Percentiles rank a stretch among this genome's conserved stretches.
phyloP scores from a whole-genome alignment of 176 grass and related monocot genomes.

The Panicum miliaceum region DNA sequence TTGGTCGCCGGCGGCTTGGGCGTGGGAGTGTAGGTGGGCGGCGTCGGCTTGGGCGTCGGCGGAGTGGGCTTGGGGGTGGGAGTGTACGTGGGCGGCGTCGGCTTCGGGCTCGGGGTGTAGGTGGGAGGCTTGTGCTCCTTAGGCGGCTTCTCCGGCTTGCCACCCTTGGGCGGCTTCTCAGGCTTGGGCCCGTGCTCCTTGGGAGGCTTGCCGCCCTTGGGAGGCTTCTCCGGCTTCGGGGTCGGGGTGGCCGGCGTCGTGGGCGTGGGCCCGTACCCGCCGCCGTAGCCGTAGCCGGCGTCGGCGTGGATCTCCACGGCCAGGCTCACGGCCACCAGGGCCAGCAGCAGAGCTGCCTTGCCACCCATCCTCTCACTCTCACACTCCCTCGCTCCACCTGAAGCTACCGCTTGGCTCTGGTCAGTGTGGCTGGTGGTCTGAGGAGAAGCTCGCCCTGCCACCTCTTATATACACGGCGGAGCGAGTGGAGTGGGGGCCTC shows the following conservation, averaged over 20 bases:
- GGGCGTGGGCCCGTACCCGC: conserved; percentile 46
- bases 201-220: conserved; percentile 36
- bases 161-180: conserved; percentile 25
- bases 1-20: neutral
- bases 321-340: conserved; percentile 64
- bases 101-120: neutral
- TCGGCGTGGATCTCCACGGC: conserved; percentile 51
- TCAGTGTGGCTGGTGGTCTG: conserved; percentile 16
- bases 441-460: neutral
- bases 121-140: neutral
- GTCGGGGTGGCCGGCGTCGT: neutral
- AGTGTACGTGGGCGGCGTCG: neutral
- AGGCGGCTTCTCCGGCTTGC: conserved; percentile 28
- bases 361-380: conserved; percentile 41
- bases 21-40: neutral
- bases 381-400: neutral
- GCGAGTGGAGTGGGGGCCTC: neutral
- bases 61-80: neutral
- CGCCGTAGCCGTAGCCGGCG: conserved; percentile 38
- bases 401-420: neutral
- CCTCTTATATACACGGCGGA: conserved; percentile 46
- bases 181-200: conserved; percentile 31
- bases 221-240: conserved; percentile 47
- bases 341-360: conserved; percentile 52
- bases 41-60: neutral